Base-by-base conservation (phyloP, 345 rosid species). In the Acer yangbiense region DNA sequence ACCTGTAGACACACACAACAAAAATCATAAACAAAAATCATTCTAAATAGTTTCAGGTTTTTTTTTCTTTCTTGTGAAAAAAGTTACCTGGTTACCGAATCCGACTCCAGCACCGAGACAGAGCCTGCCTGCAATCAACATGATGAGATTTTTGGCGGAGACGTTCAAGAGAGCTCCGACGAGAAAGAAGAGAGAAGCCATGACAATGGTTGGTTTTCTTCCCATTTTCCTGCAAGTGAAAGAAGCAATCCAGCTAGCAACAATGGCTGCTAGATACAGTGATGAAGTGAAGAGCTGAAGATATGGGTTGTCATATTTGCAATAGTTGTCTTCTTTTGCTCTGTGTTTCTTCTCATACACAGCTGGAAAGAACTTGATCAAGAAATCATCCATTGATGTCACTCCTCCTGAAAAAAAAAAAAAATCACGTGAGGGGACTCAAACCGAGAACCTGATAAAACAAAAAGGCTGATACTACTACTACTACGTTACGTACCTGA, bases 231-330 rank as follows among this genome's bases (percentile, higher is more conserved):
- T 88, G 70, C 88, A 81, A 0, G 86, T 2, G 16, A 80, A 6
- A 12, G 93, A 90, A 44, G 95, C 93, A 21, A 16, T 2, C 7
- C 86, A 76, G 69, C 89, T 85, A 46, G 94, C 84, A 2, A 90
- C 76, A 13, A 89, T 86, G 29, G 90, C 93, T 9, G 94, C 95
- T 2, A 93, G 86, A 77, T 94, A 94, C 2, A 94, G 93, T 7
- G 95, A 94, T 46, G 98, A 92, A 6, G 97, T 90, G 80, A 90
- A 92, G 29, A 94, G 86, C 80, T 90, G 97, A 55, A 94, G 90
- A 21, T 66, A 68, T 69, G 77, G 84, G 52, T 92, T 82, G 39
- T 90, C 87, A 65, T 77, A 92, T 84, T 92, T 92, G 92, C 97
- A 92, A 69, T 94, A 92, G 84, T 87, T 94, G 83, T 88, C 76